A percentile compares a stretch with the other conserved stretches of the same genome.
Conservation (phyloP, 2,329 filamentous ascomycete species). For the Drechmeria coniospora region DNA sequence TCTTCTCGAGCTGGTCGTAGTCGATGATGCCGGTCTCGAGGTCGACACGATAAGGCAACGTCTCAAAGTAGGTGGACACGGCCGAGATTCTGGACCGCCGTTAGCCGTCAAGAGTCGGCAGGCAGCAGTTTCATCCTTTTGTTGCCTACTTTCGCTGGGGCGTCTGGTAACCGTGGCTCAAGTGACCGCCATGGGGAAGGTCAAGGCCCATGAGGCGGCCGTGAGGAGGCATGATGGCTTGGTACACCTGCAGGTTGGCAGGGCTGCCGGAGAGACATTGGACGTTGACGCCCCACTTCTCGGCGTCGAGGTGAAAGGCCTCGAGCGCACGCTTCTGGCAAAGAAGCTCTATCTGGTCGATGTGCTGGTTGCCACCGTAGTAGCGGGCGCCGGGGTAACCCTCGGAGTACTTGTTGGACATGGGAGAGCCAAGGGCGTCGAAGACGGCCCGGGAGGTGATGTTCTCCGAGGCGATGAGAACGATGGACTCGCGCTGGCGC, state of each 20-base stretch:
- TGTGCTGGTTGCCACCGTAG: conserved; percentile 98
- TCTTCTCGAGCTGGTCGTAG: conserved; percentile 83
- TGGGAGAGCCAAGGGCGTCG: conserved; percentile 85
- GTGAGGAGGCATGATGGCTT: conserved; percentile 90
- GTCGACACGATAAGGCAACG: conserved; percentile 86
- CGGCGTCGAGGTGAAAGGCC: conserved; percentile 72
- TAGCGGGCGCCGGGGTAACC: conserved; percentile 96
- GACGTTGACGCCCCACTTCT: conserved; percentile 97
- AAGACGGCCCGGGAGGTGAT: conserved; percentile 97
- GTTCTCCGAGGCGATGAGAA: conserved; percentile 98
- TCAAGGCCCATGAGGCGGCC: conserved; percentile 95
- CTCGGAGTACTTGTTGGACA: conserved; percentile 99
- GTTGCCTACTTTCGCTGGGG: conserved; percentile 66
- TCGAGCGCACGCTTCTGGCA: conserved; percentile 90
- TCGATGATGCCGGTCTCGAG: conserved; percentile 90
- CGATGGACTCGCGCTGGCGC: conserved; percentile 95
- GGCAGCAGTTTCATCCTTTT: neutral
- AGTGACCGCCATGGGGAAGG: conserved; percentile 83
- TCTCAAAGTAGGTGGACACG: conserved; percentile 98
- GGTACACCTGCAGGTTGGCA: conserved; percentile 96
- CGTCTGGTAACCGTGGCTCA: conserved; percentile 96
- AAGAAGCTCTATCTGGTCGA: conserved; percentile 86
- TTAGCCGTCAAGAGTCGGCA: neutral
- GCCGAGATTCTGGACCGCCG: conserved; percentile 54
- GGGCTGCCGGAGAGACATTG: conserved; percentile 87